Base-by-base conservation (phyloP, 2,329 filamentous ascomycete genomes). In the Penicillium hesseltinei region DNA sequence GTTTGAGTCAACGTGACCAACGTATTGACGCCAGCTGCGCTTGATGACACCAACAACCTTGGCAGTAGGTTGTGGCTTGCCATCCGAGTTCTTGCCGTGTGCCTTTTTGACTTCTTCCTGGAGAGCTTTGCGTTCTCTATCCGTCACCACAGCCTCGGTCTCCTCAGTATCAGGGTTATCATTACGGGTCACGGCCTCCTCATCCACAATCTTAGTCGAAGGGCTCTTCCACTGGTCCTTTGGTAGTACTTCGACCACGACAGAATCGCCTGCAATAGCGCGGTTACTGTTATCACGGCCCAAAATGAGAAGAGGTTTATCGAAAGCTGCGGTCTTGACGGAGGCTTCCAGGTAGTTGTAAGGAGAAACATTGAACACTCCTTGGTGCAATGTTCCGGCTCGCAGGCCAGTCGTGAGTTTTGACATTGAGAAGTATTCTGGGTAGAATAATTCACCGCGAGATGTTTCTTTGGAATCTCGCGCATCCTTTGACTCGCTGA, bases 261-360 rank as follows among this genome's bases (percentile, higher is more conserved):
- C 92, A 11, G 94, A 79, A 75, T 99, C 94, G 23, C 93, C 93
- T 59, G 94, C 91, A 21, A 99, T 88, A 25, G 93, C 87, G 64
- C 94, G 85, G 76, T 97, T 99, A 80, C 96, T 97, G 75, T 95
- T 97, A 69, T 99, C 94, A 59, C 94, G 85, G 13, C 94, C 94
- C 17, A 97, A 82, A 46, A 99, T 84, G 17, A 99, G 81, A 31
- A 99, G 83, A 1, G 92, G 84, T 68, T 94, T 95, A 58, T 94
- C 88, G 69, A 99, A 99, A 5, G 92, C 86, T 1, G 92, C 86
- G 0, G 96, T 92, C 67, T 93, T 88, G 61, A 97, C 89, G 0
- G 91, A 92, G 2, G 91, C 94, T 74, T 99, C 94, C 11, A 99
- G 82, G 68, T 97, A 99, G 78, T 99, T 99, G 81, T 97, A 99